phyloP scores from a whole-genome alignment of 2,329 filamentous ascomycete genomes.

The Fusarium bactridioides region DNA sequence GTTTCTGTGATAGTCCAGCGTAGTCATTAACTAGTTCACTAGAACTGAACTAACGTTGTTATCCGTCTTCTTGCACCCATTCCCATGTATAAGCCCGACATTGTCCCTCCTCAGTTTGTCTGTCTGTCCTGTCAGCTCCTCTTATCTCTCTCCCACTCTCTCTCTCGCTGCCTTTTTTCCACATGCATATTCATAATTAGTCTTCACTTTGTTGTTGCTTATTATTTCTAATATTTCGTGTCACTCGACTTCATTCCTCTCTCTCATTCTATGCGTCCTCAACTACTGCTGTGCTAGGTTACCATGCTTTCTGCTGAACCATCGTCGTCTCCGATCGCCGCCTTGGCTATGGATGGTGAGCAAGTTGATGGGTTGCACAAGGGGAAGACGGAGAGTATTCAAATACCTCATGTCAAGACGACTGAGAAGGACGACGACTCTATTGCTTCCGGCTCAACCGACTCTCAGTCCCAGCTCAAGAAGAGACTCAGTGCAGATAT shows the following conservation, averaged over 20 bases:
- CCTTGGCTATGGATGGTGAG: constrained; percentile 10
- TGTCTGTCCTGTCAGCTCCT: constrained; percentile 1
- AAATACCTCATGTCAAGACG: constrained; percentile 30
- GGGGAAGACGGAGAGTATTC: constrained; percentile 3
- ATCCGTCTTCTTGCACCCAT: not conserved
- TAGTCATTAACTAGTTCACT: not conserved
- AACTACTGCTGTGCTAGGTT: constrained; percentile 11
- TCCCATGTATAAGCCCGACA: constrained; percentile 18
- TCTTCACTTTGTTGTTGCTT: not conserved
- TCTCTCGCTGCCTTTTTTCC: not conserved
- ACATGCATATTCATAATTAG: not conserved
- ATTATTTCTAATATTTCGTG: not conserved
- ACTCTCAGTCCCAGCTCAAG: constrained; percentile 25
- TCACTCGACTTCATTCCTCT: not conserved
- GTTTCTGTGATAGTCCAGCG: constrained; percentile 4
- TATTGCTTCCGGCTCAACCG: constrained; percentile 29
- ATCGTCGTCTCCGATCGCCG: constrained; percentile 18
- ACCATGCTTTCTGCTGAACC: constrained; percentile 25
- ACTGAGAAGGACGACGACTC: constrained; percentile 16
- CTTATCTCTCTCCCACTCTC: constrained; percentile 3
- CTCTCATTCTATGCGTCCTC: constrained; percentile 2
- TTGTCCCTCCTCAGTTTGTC: constrained; percentile 8
- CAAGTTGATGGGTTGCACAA: constrained; percentile 10
- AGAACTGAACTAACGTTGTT: not conserved
- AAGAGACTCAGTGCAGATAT: constrained; percentile 37